These are phyloP conservation scores for Senna siamea DNA, from an alignment of 306 rosid genomes.

Conservation along the genomic window DNA sequence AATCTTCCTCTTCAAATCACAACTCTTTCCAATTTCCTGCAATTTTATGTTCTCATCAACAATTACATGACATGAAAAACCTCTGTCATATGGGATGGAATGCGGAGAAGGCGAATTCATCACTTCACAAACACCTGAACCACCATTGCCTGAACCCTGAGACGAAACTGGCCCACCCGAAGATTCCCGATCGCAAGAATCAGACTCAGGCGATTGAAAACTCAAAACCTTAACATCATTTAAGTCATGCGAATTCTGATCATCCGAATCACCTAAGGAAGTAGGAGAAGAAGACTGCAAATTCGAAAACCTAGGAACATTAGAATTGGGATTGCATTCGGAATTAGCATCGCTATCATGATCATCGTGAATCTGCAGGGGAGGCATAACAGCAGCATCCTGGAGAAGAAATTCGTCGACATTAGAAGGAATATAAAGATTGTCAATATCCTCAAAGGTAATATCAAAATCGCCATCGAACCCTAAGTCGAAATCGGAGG, in stretches of 20 bases:
- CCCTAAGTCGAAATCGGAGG: slow-evolving; percentile 59
- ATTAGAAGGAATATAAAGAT: slow-evolving; percentile 59
- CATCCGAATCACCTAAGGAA: slow-evolving; percentile 33
- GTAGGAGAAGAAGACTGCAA: slow-evolving; percentile 29
- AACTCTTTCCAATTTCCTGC: slow-evolving; percentile 53
- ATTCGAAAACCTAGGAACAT: slow-evolving; percentile 53
- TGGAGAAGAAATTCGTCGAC: slow-evolving; percentile 61
- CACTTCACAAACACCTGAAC: slow-evolving; percentile 59
- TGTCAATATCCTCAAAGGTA: slow-evolving; percentile 73
- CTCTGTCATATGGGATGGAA: slow-evolving; percentile 46
- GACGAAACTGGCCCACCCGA: slow-evolving; percentile 67
- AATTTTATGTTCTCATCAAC: slow-evolving; percentile 54
- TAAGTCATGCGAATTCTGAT: slow-evolving; percentile 11
- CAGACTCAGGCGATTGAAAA: slow-evolving; percentile 40
- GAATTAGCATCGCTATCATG: slow-evolving; percentile 1
- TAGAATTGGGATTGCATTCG: slow-evolving; percentile 23
- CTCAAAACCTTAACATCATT: slow-evolving; percentile 33
- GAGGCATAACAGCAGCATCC: slow-evolving; percentile 35
- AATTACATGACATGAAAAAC: slow-evolving; percentile 45
- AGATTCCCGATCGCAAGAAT: slow-evolving; percentile 44
- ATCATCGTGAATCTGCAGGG: not conserved
- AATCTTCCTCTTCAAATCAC: slow-evolving; percentile 80
- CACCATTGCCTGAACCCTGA: slow-evolving; percentile 67
- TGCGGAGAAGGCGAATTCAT: slow-evolving; percentile 49
- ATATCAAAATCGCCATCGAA: slow-evolving; percentile 62